Evolutionary conservation across 169 alveolate species (phyloP).

Genomic region (Cytauxzoon felis): DNA sequence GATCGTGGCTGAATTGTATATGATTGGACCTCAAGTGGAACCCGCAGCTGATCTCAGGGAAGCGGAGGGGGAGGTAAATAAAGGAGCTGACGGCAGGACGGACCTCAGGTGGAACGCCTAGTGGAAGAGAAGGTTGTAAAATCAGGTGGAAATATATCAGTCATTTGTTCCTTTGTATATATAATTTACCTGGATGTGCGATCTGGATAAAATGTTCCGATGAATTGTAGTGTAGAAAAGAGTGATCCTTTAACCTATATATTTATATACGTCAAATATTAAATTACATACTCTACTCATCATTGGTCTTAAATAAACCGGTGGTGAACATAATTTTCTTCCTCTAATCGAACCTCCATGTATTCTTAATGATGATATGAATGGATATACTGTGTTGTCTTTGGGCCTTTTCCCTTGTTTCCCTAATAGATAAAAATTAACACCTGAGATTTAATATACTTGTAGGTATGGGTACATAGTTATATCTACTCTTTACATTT

Average conservation of each 20-base stretch:
- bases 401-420: too few relatives aligned
- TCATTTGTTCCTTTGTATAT: background rate
- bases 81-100: too few relatives aligned
- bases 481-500: constrained; percentile 2
- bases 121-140: background rate
- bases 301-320: constrained; percentile 70
- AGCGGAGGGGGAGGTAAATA: too few relatives aligned
- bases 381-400: too few relatives aligned
- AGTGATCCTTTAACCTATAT: constrained; percentile 62
- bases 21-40: background rate
- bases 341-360: constrained; percentile 66
- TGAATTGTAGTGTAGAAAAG: constrained; percentile 50
- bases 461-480: background rate
- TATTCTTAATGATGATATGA: constrained; percentile 31
- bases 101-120: background rate
- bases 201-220: constrained; percentile 53
- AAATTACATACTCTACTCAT: constrained; percentile 64
- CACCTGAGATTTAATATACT: too few relatives aligned
- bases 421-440: background rate
- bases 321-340: constrained; percentile 61
- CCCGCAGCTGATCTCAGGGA: background rate
- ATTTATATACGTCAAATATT: background rate
- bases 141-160: background rate
- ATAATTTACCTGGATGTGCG: constrained; percentile 3
- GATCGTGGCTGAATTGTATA: background rate